Percentiles rank a stretch among this genome's conserved stretches.
Conservation (phyloP, 2,329 filamentous ascomycete species). For the Exophiala phaeomuriformis region DNA sequence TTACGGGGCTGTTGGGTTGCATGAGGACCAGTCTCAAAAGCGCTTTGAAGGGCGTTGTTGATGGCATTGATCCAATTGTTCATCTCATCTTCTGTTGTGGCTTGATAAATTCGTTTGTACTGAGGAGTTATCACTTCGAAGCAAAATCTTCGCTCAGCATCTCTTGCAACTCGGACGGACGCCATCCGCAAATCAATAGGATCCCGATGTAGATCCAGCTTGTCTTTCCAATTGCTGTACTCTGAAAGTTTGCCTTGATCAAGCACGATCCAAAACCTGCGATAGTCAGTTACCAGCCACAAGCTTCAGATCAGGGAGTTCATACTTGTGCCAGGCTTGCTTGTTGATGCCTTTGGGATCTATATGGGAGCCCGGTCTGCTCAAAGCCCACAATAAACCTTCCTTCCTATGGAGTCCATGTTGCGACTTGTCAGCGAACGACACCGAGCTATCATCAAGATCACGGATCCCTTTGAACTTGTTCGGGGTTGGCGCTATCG, state of each 20-base stretch:
- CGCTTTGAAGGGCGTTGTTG: slow-evolving; percentile 89
- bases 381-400: slow-evolving; percentile 88
- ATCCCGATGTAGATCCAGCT: slow-evolving; percentile 91
- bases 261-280: slow-evolving; percentile 93
- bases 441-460: slow-evolving; percentile 72
- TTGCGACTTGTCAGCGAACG: slow-evolving; percentile 43
- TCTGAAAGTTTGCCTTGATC: slow-evolving; percentile 95
- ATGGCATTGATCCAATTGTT: slow-evolving; percentile 92
- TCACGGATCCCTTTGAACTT: slow-evolving; percentile 89
- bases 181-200: slow-evolving; percentile 96
- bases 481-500: slow-evolving; percentile 38
- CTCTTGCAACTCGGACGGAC: slow-evolving; percentile 89
- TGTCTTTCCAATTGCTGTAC: slow-evolving; percentile 99
- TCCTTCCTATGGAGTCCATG: slow-evolving; percentile 72
- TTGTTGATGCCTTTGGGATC: slow-evolving; percentile 95
- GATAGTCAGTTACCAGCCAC: slow-evolving; percentile 26
- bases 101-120: slow-evolving; percentile 93
- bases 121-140: slow-evolving; percentile 98
- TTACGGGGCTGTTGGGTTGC: slow-evolving; percentile 46
- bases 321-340: slow-evolving; percentile 96
- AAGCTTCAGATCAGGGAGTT: slow-evolving; percentile 23
- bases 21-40: slow-evolving; percentile 71
- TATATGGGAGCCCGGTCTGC: slow-evolving; percentile 84
- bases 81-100: slow-evolving; percentile 97
- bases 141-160: slow-evolving; percentile 89